These are phyloP conservation scores for Mycena polygramma DNA, from an alignment of 768 basidiomycete genomes.

Conservation along the genomic window DNA sequence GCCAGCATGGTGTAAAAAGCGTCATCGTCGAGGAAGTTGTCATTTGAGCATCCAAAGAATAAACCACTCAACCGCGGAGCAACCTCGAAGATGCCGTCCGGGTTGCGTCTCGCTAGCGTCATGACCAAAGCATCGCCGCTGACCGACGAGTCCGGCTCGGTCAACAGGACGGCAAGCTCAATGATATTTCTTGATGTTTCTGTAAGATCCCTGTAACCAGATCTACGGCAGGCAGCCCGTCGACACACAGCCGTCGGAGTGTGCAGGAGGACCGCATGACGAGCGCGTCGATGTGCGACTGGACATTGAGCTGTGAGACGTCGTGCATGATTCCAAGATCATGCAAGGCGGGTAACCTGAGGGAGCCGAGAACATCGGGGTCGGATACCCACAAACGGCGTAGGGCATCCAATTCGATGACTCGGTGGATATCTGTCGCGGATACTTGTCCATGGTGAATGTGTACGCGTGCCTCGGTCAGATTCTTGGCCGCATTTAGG, in stretches of 20 bases:
- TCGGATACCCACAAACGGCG: neutral
- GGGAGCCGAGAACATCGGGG: neutral
- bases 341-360: neutral
- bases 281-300: neutral
- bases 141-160: neutral
- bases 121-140: neutral
- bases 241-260: slow-evolving; percentile 1
- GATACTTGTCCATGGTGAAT: neutral
- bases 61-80: neutral
- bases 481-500: neutral
- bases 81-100: neutral
- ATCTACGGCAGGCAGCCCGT: neutral
- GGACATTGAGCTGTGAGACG: too few relatives aligned
- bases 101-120: neutral
- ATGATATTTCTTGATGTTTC: neutral
- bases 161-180: neutral
- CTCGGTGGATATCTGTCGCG: neutral
- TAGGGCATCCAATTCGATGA: neutral
- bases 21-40: neutral
- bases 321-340: neutral
- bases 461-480: slow-evolving; percentile 1
- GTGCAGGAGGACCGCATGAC: neutral
- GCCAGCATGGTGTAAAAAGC: neutral
- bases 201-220: neutral
- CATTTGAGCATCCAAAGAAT: neutral